Evolutionary conservation across 352 stramenopile species (phyloP).

Genomic region (Globisporangium paroecandrum): DNA sequence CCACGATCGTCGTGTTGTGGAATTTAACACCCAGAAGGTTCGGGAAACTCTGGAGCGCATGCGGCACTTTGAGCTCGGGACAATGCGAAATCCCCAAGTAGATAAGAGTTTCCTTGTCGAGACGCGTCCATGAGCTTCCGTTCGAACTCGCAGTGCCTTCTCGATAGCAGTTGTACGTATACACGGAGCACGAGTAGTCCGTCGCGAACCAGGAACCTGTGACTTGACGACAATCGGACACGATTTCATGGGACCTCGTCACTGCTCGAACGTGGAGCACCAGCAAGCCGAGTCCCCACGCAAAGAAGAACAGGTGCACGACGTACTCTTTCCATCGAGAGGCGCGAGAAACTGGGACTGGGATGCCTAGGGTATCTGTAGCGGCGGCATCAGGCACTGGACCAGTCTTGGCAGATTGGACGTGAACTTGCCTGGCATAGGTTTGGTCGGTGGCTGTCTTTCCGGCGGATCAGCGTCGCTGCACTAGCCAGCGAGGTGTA

Average conservation of each 20-base stretch:
- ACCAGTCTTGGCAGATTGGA: background rate
- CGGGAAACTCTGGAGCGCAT: slow-evolving; percentile 17
- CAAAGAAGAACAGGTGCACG: slow-evolving; percentile 8
- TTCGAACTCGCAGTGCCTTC: background rate
- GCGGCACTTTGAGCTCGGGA: slow-evolving; percentile 16
- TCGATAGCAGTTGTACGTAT: slow-evolving; percentile 12
- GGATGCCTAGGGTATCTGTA: background rate
- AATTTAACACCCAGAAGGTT: slow-evolving; percentile 31
- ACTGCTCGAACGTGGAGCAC: slow-evolving; percentile 11
- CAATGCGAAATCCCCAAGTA: slow-evolving; percentile 27
- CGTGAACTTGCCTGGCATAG: background rate
- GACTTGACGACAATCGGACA: background rate
- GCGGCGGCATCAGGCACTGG: background rate
- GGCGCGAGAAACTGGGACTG: background rate
- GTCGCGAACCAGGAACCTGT: slow-evolving; percentile 9
- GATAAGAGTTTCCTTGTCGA: slow-evolving; percentile 15
- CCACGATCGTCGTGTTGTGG: slow-evolving; percentile 26
- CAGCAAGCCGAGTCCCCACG: slow-evolving; percentile 3
- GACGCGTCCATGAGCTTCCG: background rate
- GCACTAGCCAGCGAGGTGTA: slow-evolving; percentile 17
- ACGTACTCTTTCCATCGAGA: slow-evolving; percentile 6
- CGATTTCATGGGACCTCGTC: background rate
- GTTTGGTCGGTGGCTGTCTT: too few species aligned
- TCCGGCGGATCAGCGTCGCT: slow-evolving; percentile 1
- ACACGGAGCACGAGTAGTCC: slow-evolving; percentile 11